These are phyloP conservation scores for Linanthus parryae DNA, from an alignment of 148 eudicot genomes.

Conservation along the genomic window DNA sequence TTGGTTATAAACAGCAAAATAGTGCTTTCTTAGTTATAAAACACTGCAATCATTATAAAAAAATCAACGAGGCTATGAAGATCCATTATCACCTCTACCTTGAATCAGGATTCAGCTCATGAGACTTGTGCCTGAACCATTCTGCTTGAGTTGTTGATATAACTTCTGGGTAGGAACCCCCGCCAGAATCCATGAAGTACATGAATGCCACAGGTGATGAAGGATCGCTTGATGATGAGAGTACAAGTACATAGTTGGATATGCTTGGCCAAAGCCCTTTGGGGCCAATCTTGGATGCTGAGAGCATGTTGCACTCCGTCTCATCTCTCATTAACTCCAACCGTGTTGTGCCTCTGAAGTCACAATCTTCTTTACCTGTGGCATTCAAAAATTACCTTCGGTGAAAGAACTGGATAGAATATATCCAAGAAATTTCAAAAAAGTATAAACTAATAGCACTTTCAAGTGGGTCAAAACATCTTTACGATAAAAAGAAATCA, in stretches of 20 bases:
- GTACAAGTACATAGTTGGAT: slow-evolving; percentile 62
- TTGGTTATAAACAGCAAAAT: background rate
- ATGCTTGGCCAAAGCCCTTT: slow-evolving; percentile 77
- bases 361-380: slow-evolving; percentile 42
- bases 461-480: no score
- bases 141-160: slow-evolving; percentile 65
- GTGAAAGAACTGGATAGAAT: background rate
- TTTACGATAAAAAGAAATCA: no score
- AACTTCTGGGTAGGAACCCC: slow-evolving; percentile 92
- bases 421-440: background rate
- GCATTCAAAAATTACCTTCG: background rate
- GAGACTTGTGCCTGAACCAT: slow-evolving; percentile 62
- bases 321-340: slow-evolving; percentile 58
- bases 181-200: slow-evolving; percentile 93
- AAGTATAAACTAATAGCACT: background rate
- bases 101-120: slow-evolving; percentile 59
- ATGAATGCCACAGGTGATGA: slow-evolving; percentile 44
- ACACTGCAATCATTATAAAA: background rate
- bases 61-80: background rate
- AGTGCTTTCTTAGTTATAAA: background rate
- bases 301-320: slow-evolving; percentile 30
- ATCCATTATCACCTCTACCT: slow-evolving; percentile 32
- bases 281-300: slow-evolving; percentile 56
- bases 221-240: slow-evolving; percentile 41
- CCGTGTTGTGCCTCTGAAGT: slow-evolving; percentile 66